A percentile compares a stretch with the other conserved stretches of the same genome.
These are phyloP conservation scores for Pouteria glomerata DNA, from an alignment of 148 eudicot genomes.

Conservation along the genomic window DNA sequence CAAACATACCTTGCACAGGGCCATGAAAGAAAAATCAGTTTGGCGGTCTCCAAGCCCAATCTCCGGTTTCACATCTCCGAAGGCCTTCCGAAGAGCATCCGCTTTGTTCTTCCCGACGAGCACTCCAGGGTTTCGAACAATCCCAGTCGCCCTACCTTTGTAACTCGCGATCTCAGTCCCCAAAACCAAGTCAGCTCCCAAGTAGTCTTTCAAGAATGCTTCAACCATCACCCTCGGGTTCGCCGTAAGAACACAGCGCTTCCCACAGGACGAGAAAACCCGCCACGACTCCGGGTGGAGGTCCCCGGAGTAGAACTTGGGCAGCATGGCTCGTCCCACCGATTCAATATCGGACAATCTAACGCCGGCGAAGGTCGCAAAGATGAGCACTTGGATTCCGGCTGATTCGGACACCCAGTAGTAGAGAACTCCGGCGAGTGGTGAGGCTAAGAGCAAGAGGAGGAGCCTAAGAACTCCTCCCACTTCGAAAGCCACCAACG, in stretches of 20 bases:
- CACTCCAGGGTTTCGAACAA: slow-evolving; percentile 24
- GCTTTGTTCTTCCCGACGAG: slow-evolving; percentile 25
- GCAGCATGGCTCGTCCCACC: slow-evolving; percentile 51
- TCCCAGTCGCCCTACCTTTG: slow-evolving; percentile 28
- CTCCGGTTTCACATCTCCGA: slow-evolving; percentile 21
- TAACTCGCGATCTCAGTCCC: slow-evolving; percentile 27
- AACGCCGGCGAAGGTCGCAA: slow-evolving; percentile 35
- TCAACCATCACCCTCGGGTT: slow-evolving; percentile 36
- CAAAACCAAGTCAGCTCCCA: slow-evolving; percentile 30
- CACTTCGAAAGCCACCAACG: slow-evolving; percentile 61
- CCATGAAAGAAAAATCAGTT: slow-evolving; percentile 32
- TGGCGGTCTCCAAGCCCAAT: slow-evolving; percentile 28
- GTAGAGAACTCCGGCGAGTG: slow-evolving; percentile 32
- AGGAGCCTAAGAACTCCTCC: slow-evolving; percentile 49
- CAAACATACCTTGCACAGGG: slow-evolving; percentile 24
- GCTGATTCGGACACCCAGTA: slow-evolving; percentile 31
- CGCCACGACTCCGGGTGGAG: slow-evolving; percentile 30
- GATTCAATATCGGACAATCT: slow-evolving; percentile 28
- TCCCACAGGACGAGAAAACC: slow-evolving; percentile 28
- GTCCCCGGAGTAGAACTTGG: slow-evolving; percentile 54
- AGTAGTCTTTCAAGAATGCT: slow-evolving; percentile 26
- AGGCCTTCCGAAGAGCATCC: slow-evolving; percentile 27
- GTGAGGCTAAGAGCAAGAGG: slow-evolving; percentile 40
- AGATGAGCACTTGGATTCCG: slow-evolving; percentile 29
- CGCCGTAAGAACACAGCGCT: slow-evolving; percentile 26